Evolutionary conservation across 352 stramenopile species (phyloP).

Genomic region (Phytophthora pinifolia): DNA sequence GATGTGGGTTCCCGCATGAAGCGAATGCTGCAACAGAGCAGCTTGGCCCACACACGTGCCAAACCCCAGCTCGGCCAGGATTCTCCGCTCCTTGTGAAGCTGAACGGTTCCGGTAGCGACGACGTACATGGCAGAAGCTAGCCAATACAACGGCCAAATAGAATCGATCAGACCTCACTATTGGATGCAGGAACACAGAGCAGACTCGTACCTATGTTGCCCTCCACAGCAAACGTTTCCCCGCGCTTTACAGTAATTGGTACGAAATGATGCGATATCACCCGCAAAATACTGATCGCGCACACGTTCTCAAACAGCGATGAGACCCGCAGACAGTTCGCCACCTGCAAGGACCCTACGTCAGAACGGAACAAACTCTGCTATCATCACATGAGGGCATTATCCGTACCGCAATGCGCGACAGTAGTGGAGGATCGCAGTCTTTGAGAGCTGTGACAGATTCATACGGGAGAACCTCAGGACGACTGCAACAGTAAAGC

Average conservation of each 20-base stretch:
- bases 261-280: constrained; percentile 79
- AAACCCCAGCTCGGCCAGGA: constrained; percentile 65
- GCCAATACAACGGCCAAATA: not conserved
- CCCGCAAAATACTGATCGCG: constrained; percentile 72
- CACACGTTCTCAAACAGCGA: constrained; percentile 83
- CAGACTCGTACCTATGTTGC: constrained; percentile 44
- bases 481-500: constrained; percentile 30
- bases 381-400: not conserved
- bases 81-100: constrained; percentile 70
- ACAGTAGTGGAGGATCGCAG: constrained; percentile 58
- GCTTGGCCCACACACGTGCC: constrained; percentile 80
- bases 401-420: constrained; percentile 60
- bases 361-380: not conserved
- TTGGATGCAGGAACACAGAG: not conserved
- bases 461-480: constrained; percentile 61
- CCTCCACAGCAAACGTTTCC: constrained; percentile 68
- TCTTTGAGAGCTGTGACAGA: constrained; percentile 37
- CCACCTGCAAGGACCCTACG: constrained; percentile 41
- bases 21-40: constrained; percentile 61
- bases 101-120: constrained; percentile 72
- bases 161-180: not conserved
- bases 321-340: constrained; percentile 77
- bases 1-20: constrained; percentile 70
- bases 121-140: constrained; percentile 80
- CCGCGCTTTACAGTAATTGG: constrained; percentile 49